Percentiles rank a stretch among this genome's conserved stretches.
Evolutionary conservation across 169 alveolate species (phyloP).

Genomic region (Plasmodium vivax): DNA sequence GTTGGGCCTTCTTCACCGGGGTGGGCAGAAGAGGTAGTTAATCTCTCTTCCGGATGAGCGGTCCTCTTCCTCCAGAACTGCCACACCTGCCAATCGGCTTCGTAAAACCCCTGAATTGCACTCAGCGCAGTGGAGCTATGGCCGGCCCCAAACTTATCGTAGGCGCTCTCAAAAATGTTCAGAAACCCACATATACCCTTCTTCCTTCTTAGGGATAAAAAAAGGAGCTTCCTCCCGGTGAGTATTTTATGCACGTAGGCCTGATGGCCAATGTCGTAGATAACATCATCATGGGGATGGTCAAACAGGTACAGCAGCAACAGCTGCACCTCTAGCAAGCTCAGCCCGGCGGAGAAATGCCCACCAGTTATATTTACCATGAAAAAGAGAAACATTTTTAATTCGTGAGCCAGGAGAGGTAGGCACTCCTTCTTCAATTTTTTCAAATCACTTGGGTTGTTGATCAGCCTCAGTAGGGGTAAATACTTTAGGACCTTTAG

Average conservation of each 20-base stretch:
- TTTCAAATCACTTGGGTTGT: conserved; percentile 56
- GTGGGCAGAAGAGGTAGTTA: not conserved
- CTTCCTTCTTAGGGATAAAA: conserved; percentile 84
- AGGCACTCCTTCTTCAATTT: conserved; percentile 26
- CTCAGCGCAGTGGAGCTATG: conserved; percentile 91
- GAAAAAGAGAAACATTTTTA: conserved; percentile 74
- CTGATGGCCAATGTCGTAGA: conserved; percentile 91
- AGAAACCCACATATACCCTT: conserved; percentile 89
- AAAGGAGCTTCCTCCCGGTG: conserved; percentile 89
- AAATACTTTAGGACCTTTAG: conserved; percentile 21
- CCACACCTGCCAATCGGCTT: conserved; percentile 59
- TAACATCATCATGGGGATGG: conserved; percentile 86
- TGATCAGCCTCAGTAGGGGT: conserved; percentile 47
- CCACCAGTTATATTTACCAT: conserved; percentile 85
- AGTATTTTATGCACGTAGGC: conserved; percentile 89
- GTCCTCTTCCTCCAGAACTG: not conserved
- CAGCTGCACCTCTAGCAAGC: conserved; percentile 89
- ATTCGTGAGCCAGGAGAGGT: conserved; percentile 64
- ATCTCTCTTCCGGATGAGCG: not conserved
- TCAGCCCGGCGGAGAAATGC: conserved; percentile 87
- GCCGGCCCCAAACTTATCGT: conserved; percentile 92
- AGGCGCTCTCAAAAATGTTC: conserved; percentile 85
- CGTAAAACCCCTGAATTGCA: conserved; percentile 88
- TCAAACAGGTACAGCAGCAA: conserved; percentile 86
- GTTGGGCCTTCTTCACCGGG: not conserved